Base-by-base conservation (phyloP, 2,329 filamentous ascomycete genomes). In the Ophiostoma ulmi region DNA sequence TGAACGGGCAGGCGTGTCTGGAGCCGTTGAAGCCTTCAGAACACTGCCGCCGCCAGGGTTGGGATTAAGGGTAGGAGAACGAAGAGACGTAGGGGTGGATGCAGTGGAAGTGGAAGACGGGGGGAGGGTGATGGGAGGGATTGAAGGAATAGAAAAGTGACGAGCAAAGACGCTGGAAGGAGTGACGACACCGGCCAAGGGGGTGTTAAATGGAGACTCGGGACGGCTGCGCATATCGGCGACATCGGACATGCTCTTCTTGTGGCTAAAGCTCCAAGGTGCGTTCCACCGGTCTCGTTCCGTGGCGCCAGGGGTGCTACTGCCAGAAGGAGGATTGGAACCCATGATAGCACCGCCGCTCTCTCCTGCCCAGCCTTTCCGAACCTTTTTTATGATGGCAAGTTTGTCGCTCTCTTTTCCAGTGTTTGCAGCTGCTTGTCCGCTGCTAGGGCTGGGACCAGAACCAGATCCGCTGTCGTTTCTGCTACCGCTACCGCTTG, bases 101-200 rank as follows among this genome's bases (percentile, higher is more conserved):
- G 71, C 38, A 44, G 71, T 22, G 48, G 71, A 68, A 14, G 69
- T 64, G 69, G 72, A 70, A n/a, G 70, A 48, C 38, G 64, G 26
- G 61, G 41, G 48, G 70, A 69, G 67, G 55, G 35, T 55, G 35
- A 69, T 58, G 31, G 63, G 22, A 41, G 70, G 64, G 14, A 74
- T 39, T 77, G 84, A 85, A 74, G 90, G 90, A 73, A 89, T 90
- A 75, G 89, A 91, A 75, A 92, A 85, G 79, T 92, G 87, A 75
- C 84, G 83, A 78, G 89, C 89, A 80, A 87, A 84, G 76, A 91
- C 88, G 77, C 83, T 82, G 72, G 84, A 86, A 75, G 86, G 86
- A 75, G 87, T 87, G 75, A 90, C 85, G 76, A 90, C 83, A 77
- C 85, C 87, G 75, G 88, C 87, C 76, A 91, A 82, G 75, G 90